Percentiles rank a stretch among this genome's conserved stretches.
phyloP scores from a whole-genome alignment of 164 flowering plant genomes.

The Cinnamomum micranthum region DNA sequence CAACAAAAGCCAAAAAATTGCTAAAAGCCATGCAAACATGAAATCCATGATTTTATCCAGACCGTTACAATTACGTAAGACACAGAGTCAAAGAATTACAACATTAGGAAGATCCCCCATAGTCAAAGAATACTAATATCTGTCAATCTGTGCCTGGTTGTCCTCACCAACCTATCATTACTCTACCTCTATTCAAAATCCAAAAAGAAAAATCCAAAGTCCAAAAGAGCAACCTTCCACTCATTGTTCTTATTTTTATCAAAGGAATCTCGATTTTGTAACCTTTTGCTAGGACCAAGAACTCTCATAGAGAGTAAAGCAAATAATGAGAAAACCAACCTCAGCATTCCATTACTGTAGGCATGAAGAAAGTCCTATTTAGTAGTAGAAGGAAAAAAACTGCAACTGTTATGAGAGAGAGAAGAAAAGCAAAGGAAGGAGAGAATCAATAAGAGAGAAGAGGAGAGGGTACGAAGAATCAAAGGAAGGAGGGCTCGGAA shows the following conservation, averaged over 20 bases:
- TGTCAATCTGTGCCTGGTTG: no score
- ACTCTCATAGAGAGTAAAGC: neutral
- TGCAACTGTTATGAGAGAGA: neutral
- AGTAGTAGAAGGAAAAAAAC: neutral
- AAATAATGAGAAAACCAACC: neutral
- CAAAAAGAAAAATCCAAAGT: neutral
- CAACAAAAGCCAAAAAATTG: neutral
- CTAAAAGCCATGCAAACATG: neutral
- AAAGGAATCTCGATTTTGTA: neutral
- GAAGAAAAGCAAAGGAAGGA: neutral
- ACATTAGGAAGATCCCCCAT: neutral
- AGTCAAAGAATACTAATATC: neutral
- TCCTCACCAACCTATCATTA: neutral
- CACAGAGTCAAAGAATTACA: neutral
- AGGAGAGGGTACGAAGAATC: neutral
- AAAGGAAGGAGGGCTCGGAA: conserved; percentile 11
- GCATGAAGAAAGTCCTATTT: neutral
- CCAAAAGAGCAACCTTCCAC: neutral
- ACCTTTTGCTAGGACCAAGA: neutral
- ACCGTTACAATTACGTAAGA: conserved; percentile 1
- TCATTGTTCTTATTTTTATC: neutral
- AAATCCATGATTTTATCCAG: neutral
- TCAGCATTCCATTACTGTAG: neutral
- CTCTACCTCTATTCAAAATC: neutral
- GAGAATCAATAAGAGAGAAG: neutral